Evolutionary conservation across 768 basidiomycete genomes (phyloP).

Genomic region (Porpolomopsis calyptriformis): DNA sequence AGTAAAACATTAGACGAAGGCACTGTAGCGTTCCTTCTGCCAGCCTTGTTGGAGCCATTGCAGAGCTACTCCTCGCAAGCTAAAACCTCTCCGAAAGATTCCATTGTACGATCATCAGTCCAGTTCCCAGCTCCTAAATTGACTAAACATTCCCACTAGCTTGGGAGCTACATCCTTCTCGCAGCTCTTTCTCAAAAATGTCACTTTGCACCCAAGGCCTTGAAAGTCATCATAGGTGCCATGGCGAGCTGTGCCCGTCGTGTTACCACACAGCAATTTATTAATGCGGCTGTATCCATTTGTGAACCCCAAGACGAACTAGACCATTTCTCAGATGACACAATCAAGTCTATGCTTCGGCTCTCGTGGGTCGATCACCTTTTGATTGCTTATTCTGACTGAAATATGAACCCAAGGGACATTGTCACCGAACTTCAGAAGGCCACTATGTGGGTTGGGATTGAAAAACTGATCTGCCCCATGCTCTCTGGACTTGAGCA

Average conservation of each 20-base stretch:
- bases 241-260: constrained; percentile 42
- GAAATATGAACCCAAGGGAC: too few relatives aligned
- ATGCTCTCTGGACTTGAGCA: constrained; percentile 15
- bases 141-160: constrained; percentile 26
- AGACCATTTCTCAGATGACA: constrained; percentile 33
- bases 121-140: neutral
- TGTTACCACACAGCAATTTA: constrained; percentile 46
- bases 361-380: constrained; percentile 35
- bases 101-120: constrained; percentile 33
- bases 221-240: constrained; percentile 45
- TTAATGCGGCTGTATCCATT: constrained; percentile 56
- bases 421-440: constrained; percentile 10
- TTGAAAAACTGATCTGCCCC: constrained; percentile 19
- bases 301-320: constrained; percentile 52
- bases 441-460: constrained; percentile 13
- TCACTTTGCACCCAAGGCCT: constrained; percentile 43
- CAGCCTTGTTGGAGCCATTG: constrained; percentile 52
- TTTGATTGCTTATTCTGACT: neutral
- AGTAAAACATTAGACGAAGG: constrained; percentile 52
- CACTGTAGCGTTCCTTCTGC: constrained; percentile 51
- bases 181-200: constrained; percentile 60
- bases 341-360: constrained; percentile 30
- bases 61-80: constrained; percentile 23
- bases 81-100: constrained; percentile 34
- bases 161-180: constrained; percentile 66